Evolutionary conservation across 768 basidiomycete species (phyloP), one percentile per base, ranked within the genome.

Genomic region (Russula foetens): DNA sequence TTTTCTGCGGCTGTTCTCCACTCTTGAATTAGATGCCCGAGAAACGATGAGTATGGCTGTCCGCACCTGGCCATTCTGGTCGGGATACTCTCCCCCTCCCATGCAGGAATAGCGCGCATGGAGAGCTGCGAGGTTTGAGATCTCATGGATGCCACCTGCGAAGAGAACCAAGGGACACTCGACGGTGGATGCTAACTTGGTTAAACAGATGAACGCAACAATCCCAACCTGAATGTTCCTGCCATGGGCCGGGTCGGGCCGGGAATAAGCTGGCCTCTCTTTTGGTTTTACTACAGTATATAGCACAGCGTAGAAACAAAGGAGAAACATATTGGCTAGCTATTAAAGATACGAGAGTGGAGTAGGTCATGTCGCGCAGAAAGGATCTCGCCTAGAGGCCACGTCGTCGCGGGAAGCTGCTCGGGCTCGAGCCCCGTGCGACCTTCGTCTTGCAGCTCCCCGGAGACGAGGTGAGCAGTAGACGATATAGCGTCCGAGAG

Each of bases 271-370:
- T n/a, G n/a, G n/a, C n/a, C n/a, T n/a, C n/a, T n/a, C n/a, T n/a
- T n/a, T n/a, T n/a, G n/a, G n/a, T n/a, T n/a, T n/a, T n/a, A n/a
- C n/a, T n/a, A n/a, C n/a, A n/a, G n/a, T n/a, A n/a, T n/a, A n/a
- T n/a, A n/a, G n/a, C n/a, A n/a, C n/a, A n/a, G n/a, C n/a, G n/a
- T n/a, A n/a, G n/a, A n/a, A n/a, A n/a, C n/a, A n/a, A n/a, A n/a
- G n/a, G n/a, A n/a, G n/a, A n/a, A n/a, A n/a, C n/a, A n/a, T 33
- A 17, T 19, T 28, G 7, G 15, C 56, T 62, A 88, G 74, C 88
- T 90, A 74, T 99, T 99, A 79, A 99, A 99, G 65, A 98, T 92
- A 61, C 95, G 81, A 46, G 92, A 95, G 74, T 98, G 96, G 72
- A 94, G 91, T 68, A 93, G 74, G 74, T 98, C 96, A 72, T 99